Percentiles rank a stretch among this genome's conserved stretches.
These are phyloP conservation scores for Geranium rotundifolium DNA, from an alignment of 345 rosid species.

Conservation along the genomic window DNA sequence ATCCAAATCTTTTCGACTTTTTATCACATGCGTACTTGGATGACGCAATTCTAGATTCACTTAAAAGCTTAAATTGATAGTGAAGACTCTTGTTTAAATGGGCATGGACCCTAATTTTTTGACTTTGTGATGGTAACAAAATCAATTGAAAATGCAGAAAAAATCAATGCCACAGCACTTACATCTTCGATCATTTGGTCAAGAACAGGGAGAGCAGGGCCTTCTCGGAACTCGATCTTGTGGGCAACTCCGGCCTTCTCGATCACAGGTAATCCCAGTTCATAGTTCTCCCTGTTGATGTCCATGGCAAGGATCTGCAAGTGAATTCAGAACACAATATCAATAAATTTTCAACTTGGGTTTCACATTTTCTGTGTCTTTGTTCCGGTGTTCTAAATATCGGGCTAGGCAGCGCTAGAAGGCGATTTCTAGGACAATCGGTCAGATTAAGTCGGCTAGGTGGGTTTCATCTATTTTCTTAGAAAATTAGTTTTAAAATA, in stretches of 20 bases:
- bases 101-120: no score
- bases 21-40: no score
- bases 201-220: slow-evolving; percentile 95
- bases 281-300: slow-evolving; percentile 78
- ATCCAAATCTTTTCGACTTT: no score
- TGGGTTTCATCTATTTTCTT: no score
- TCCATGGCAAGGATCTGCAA: slow-evolving; percentile 92
- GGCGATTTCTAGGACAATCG: no score
- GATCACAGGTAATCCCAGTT: slow-evolving; percentile 79
- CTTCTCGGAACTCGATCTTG: slow-evolving; percentile 90
- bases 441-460: no score
- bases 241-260: slow-evolving; percentile 92
- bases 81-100: no score
- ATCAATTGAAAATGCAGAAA: not conserved
- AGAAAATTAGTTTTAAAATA: no score
- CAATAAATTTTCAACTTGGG: not conserved
- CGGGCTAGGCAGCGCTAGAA: no score
- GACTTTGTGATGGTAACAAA: not conserved
- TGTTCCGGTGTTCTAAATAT: no score
- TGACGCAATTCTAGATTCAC: no score
- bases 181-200: slow-evolving; percentile 76
- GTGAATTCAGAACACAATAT: not conserved
- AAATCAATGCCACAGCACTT: slow-evolving; percentile 9
- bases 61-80: no score
- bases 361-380: not conserved